Conservation (phyloP, 306 rosid genomes). For the Citrullus colocynthis region DNA sequence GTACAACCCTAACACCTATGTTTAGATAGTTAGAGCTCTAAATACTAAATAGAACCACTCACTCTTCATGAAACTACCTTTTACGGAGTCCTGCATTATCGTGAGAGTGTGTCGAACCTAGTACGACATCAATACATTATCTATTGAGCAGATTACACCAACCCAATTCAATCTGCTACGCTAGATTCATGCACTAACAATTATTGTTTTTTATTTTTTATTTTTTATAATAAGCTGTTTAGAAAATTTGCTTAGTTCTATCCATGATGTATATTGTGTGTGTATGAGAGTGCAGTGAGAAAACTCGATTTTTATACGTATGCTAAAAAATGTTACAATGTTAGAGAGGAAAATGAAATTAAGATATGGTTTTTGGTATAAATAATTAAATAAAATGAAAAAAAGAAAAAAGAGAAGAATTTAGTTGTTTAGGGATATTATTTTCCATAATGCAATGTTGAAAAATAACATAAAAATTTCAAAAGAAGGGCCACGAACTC, state of each 20-base stretch:
- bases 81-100: too few relatives aligned
- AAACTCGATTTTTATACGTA: background rate
- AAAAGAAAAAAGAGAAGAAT: background rate
- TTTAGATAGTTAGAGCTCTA: too few relatives aligned
- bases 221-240: background rate
- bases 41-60: too few relatives aligned
- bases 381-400: background rate
- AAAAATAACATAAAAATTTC: background rate
- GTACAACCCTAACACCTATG: too few relatives aligned
- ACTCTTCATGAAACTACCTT: too few relatives aligned
- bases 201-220: too few relatives aligned
- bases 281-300: background rate
- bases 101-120: too few relatives aligned
- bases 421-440: background rate
- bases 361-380: background rate
- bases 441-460: background rate
- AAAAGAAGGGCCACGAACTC: slow-evolving; percentile 3
- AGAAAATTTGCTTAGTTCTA: background rate
- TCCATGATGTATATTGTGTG: background rate
- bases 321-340: background rate
- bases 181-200: too few relatives aligned
- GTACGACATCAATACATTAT: too few relatives aligned
- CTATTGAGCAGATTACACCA: too few relatives aligned
- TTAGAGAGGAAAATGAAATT: background rate
- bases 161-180: too few relatives aligned